Evolutionary conservation across 768 basidiomycete species (phyloP), one percentile per base, ranked within the genome.

Genomic region (Rhodotorula kratochvilovae): DNA sequence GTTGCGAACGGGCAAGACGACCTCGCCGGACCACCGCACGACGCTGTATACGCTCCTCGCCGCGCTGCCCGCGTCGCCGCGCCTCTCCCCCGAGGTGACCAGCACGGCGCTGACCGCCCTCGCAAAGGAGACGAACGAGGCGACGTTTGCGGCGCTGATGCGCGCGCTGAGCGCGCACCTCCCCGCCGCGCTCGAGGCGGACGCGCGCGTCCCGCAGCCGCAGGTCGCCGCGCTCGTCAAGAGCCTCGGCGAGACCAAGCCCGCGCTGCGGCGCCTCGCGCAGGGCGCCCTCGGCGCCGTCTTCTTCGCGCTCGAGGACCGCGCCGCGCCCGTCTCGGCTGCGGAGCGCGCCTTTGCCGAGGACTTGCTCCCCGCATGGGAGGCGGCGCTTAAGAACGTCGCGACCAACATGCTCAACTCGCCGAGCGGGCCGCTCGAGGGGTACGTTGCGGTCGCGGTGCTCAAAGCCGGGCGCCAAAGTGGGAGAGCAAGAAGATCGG

Each of bases 1-100:
- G 1, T 90, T 92, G 3, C 88, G 89, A 76, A 80, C 87, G 0
- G 90, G 91, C 31, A 99, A 96, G 83, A 90, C 92, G 1, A 82
- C 88, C 1, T 91, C 92, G 3, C 85, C 90, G 4, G 95, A 95
- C 66, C 92, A 98, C 79, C 87, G 94, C 27, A 79, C 87, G 10
- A 83, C 89, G 0, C 82, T 98, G 16, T 94, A 91, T 81, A 84
- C 86, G 2, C 91, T 98, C 87, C 83, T 92, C 3, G 81, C 84
- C 4, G 78, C 78, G 61, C 71, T 92, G 2, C 80, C 82, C 0
- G 39, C 66, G 19, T 29, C 48, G 15, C 74, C 82, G 5, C 70
- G 80, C 0, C 80, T 87, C 1, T 85, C 91, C 0, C 76, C 84
- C 55, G 79, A 81, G 8, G 78, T 84, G 39, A 74, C 84, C 46